Percentiles rank a stretch among this genome's conserved stretches.
These are phyloP conservation scores for Clavispora santaluciae DNA, from an alignment of 805 yeast genomes.

Conservation along the genomic window DNA sequence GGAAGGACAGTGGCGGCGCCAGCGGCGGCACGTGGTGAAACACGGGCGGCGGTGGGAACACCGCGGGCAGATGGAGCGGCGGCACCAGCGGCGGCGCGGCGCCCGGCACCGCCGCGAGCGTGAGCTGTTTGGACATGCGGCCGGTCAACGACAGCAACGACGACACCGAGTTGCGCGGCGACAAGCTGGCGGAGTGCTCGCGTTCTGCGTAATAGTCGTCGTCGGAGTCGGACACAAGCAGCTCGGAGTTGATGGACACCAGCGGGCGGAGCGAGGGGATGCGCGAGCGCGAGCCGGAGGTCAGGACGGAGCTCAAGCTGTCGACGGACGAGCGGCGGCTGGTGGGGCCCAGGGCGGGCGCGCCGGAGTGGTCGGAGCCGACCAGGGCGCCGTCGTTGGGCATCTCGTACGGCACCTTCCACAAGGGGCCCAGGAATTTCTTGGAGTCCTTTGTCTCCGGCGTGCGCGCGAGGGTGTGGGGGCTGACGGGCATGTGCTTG, in stretches of 20 bases:
- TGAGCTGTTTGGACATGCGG: slow-evolving; percentile 8
- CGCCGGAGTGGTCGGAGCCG: slow-evolving; percentile 12
- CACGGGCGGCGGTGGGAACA: not conserved
- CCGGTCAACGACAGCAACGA: slow-evolving; percentile 17
- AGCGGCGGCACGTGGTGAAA: not conserved
- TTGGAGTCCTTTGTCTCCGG: slow-evolving; percentile 18
- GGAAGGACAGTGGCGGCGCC: not conserved
- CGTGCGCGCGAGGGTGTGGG: not conserved
- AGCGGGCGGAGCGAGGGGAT: slow-evolving; percentile 28
- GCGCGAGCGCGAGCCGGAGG: slow-evolving; percentile 29
- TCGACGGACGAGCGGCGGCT: slow-evolving; percentile 45
- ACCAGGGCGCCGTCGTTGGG: slow-evolving; percentile 23
- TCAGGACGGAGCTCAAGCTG: slow-evolving; percentile 45
- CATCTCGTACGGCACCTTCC: slow-evolving; percentile 62
- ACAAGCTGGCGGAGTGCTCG: slow-evolving; percentile 3
- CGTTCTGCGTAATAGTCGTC: slow-evolving; percentile 22
- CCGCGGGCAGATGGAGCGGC: not conserved
- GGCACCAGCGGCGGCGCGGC: not conserved
- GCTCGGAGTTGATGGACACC: slow-evolving; percentile 18
- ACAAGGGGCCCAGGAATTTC: slow-evolving; percentile 42
- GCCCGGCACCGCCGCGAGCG: slow-evolving; percentile 2
- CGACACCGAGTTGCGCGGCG: slow-evolving; percentile 15
- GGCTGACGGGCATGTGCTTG: slow-evolving; percentile 6
- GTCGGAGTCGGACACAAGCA: slow-evolving; percentile 7
- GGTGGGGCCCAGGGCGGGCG: slow-evolving; percentile 10